Base-by-base conservation (phyloP, 1,284 basidiomycete species). In the Tilletia walkeri region DNA sequence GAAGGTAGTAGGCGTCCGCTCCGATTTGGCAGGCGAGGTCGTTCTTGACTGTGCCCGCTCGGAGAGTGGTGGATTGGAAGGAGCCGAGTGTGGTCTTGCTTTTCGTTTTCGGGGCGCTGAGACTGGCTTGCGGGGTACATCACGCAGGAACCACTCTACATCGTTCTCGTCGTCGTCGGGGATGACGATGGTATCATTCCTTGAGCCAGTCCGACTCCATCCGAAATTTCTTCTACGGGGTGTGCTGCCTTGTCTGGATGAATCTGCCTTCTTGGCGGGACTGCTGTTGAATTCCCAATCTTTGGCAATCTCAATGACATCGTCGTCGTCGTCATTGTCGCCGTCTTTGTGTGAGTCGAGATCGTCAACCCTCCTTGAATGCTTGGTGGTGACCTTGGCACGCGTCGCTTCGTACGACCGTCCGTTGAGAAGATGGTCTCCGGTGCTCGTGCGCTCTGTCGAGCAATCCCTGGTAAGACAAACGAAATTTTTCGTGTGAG, bases 191-290 rank as follows among this genome's bases (percentile, higher is more conserved):
- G 59, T 38, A 18, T 41, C 36, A 36, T 18, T 63, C 20, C 34
- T 56, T n/a, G 54, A 56, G 24, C 54, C 54, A 24, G 54, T 56
- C 16, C 54, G 54, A 56, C 54, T 56, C 54, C 54, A 56, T 14
- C 54, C 54, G 34, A 56, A 56, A 34, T 56, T 56, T 56, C n/a
- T 12, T 56, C 20, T n/a, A 24, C 20, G 54, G 20, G 18, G 54
- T 56, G 24, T 56, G 54, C 14, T 45, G 9, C 3, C 12, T 56
- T 20, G 54, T 30, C 5, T 34, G 54, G 41, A 9, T 45, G 41
- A 14, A 45, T 7, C 41, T 14, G 41, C 41, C 41, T 9, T 7
- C 41, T 45, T 45, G 6, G 6, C 14, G 14, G 41, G 41, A 45
- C 9, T 9, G 41, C 41, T 45, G 41, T 45, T 45, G 41, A 45